Conservation (phyloP, 768 basidiomycete genomes). For the Termitomyces eurrhizus region DNA sequence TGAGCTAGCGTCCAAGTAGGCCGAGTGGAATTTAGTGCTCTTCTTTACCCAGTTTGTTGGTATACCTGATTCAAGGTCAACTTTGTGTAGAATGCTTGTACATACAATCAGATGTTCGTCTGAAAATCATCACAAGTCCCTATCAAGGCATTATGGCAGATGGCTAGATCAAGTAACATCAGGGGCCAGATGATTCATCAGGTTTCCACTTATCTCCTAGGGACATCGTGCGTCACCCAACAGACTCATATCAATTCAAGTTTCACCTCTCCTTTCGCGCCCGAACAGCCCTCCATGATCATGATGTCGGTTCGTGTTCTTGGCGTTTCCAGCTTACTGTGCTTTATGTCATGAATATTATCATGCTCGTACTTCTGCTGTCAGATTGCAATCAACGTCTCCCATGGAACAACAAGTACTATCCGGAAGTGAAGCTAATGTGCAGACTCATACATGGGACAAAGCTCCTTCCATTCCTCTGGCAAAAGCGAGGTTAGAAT, state of each 20-base stretch:
- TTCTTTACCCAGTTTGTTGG: too few relatives aligned
- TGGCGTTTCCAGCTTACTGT: neutral
- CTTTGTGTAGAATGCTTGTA: too few relatives aligned
- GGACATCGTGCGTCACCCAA: too few relatives aligned
- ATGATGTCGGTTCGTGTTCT: neutral
- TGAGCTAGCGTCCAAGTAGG: slow-evolving; percentile 33
- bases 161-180: too few relatives aligned
- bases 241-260: neutral
- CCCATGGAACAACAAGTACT: neutral
- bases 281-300: neutral
- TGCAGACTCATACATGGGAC: slow-evolving; percentile 20
- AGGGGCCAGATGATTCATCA: too few relatives aligned
- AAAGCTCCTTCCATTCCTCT: slow-evolving; percentile 29
- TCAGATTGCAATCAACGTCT: neutral
- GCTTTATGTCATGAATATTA: too few relatives aligned
- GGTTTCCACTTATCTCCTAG: too few relatives aligned
- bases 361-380: neutral
- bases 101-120: too few relatives aligned
- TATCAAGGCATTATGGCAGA: too few relatives aligned
- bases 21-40: neutral
- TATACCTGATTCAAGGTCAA: too few relatives aligned
- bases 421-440: neutral
- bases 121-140: too few relatives aligned
- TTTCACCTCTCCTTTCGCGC: neutral
- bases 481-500: neutral